phyloP scores from a whole-genome alignment of 371 early-diverging fungal genomes.

The Lichtheimia hyalospora region DNA sequence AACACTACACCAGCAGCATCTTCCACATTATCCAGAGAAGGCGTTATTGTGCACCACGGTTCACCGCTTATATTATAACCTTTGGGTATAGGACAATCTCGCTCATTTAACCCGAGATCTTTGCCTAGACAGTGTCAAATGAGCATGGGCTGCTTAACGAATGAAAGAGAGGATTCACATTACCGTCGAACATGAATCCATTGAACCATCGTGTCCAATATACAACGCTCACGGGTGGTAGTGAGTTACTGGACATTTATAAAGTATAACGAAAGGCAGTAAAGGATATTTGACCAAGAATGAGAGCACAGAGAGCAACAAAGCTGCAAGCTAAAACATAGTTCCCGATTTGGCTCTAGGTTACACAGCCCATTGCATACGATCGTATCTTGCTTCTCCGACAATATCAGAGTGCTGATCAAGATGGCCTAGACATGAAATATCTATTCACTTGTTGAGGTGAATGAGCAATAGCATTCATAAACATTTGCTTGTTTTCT shows the following conservation, averaged over 20 bases:
- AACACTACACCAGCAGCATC: constrained; percentile 29
- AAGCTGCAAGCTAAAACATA: too few species aligned
- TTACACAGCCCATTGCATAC: too few species aligned
- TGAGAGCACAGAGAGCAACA: too few species aligned
- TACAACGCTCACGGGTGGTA: constrained; percentile 29
- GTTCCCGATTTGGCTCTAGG: too few species aligned
- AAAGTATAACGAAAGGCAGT: too few species aligned
- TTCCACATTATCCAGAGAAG: constrained; percentile 14
- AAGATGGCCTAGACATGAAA: too few species aligned
- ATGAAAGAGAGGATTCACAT: background rate
- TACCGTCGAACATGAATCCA: constrained; percentile 22
- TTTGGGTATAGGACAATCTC: constrained; percentile 31
- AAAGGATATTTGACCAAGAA: too few species aligned
- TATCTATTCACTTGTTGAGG: too few species aligned
- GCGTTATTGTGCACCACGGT: constrained; percentile 37
- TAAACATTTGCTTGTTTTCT: too few species aligned
- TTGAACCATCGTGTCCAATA: constrained; percentile 39
- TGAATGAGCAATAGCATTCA: too few species aligned
- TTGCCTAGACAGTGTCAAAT: constrained; percentile 6
- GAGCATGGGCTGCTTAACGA: background rate
- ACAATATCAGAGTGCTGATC: too few species aligned
- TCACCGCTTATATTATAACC: constrained; percentile 12
- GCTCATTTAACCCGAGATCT: constrained; percentile 8
- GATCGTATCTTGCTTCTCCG: too few species aligned
- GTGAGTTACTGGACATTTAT: background rate